These are phyloP conservation scores for Litsea cubeba DNA, from an alignment of 164 flowering plant species.

Conservation along the genomic window DNA sequence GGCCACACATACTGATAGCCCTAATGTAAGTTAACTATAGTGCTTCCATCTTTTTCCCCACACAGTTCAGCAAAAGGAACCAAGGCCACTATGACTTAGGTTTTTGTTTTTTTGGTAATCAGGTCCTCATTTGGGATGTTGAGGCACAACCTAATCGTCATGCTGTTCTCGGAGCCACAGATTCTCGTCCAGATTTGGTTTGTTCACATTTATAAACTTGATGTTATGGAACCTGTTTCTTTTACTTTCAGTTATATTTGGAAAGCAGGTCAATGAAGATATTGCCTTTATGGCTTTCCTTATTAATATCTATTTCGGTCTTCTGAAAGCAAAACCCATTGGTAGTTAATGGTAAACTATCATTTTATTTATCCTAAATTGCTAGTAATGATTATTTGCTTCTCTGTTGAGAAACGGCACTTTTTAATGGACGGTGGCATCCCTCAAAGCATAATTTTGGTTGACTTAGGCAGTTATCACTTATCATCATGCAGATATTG, in stretches of 20 bases:
- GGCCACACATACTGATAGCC: constrained; percentile 95
- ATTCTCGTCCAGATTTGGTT: constrained; percentile 83
- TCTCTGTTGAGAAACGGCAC: background rate
- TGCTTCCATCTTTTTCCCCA: background rate
- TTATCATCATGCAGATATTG: constrained; percentile 54
- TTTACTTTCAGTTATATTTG: no score
- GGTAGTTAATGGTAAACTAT: background rate
- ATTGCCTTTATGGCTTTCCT: background rate
- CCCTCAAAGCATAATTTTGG: background rate
- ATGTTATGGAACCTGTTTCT: no score
- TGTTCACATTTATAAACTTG: background rate
- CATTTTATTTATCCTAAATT: background rate
- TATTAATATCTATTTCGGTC: background rate
- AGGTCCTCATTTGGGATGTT: no score
- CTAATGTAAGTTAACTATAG: constrained; percentile 50
- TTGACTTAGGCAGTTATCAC: constrained; percentile 1
- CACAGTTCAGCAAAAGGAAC: background rate
- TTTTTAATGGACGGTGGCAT: background rate
- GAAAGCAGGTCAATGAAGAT: background rate
- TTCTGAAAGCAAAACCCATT: background rate
- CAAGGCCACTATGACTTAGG: background rate
- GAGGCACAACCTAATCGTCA: constrained; percentile 95
- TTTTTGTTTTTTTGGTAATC: constrained; percentile 6
- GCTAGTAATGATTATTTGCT: background rate
- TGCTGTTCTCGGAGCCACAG: constrained; percentile 77